phyloP scores from a whole-genome alignment of 106 monocot species.

The Dioscorea alata region DNA sequence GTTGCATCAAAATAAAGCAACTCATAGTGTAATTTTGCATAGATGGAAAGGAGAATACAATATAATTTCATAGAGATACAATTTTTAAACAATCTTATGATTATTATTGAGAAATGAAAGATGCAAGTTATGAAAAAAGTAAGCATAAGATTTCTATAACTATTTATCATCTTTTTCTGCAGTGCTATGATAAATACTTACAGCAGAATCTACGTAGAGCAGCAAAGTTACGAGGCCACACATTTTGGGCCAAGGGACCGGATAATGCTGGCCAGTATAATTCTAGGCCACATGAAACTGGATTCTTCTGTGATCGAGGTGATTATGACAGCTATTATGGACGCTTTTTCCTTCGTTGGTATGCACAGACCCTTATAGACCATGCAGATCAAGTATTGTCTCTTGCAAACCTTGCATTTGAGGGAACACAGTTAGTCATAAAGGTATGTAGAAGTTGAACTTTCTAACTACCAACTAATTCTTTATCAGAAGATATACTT shows the following conservation, averaged over 20 bases:
- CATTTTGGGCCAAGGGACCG: conserved; percentile 85
- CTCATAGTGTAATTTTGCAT: no score
- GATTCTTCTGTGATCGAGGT: conserved; percentile 88
- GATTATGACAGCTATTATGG: conserved; percentile 96
- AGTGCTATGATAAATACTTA: conserved; percentile 97
- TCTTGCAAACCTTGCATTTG: conserved; percentile 82
- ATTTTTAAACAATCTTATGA: no score
- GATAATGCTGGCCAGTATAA: conserved; percentile 95
- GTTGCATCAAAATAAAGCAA: no score
- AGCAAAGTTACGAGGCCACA: conserved; percentile 72
- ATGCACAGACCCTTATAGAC: conserved; percentile 60
- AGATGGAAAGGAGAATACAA: no score
- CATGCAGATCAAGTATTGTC: conserved; percentile 83
- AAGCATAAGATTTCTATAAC: no score
- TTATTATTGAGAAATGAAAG: no score
- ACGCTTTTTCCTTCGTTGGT: conserved; percentile 91
- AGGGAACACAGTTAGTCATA: conserved; percentile 60
- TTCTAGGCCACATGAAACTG: conserved; percentile 83
- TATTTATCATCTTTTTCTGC: background rate
- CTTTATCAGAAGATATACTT: no score
- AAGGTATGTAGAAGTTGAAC: conserved; percentile 41
- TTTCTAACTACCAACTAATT: background rate
- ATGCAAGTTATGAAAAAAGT: no score
- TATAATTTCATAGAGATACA: no score
- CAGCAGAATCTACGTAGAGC: conserved; percentile 69